Percentiles rank a stretch among this genome's conserved stretches.
phyloP scores from a whole-genome alignment of 495 filamentous ascomycete genomes.

The Lophiotrema nucula region DNA sequence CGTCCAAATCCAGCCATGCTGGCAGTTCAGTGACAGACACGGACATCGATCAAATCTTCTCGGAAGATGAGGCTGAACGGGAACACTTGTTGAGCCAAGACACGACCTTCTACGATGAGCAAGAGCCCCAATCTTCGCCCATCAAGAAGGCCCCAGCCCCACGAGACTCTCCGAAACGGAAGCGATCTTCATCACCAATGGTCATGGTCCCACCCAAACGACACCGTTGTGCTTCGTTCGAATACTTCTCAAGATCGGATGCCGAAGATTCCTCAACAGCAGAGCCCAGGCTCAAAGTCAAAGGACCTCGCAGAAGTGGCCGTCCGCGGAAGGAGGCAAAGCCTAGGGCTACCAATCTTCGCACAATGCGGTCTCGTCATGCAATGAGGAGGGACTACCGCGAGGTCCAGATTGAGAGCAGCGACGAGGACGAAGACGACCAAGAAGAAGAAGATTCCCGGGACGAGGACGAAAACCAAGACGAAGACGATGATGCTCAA shows the following conservation, averaged over 20 bases:
- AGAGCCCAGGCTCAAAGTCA: background rate
- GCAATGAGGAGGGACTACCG: background rate
- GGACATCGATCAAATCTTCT: background rate
- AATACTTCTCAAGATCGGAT: background rate
- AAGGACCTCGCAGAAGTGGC: background rate
- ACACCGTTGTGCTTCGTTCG: background rate
- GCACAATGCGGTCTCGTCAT: background rate
- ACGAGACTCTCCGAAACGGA: background rate
- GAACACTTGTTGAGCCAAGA: background rate
- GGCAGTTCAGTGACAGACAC: no score
- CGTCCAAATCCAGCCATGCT: background rate
- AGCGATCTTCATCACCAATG: conserved; percentile 2
- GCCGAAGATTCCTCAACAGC: background rate
- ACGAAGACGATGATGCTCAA: no score
- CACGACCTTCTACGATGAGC: background rate
- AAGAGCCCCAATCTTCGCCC: conserved; percentile 8
- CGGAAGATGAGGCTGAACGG: background rate
- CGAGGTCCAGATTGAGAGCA: background rate
- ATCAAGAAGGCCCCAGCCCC: conserved; percentile 7
- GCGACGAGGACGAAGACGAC: background rate
- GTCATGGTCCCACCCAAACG: conserved; percentile 18
- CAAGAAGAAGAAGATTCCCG: background rate
- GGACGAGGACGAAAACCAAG: background rate
- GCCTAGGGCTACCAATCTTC: background rate
- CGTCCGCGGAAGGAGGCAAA: conserved; percentile 1